Percentiles rank a stretch among this genome's conserved stretches.
Conservation (phyloP, 129 eudicot genomes). For the Flaveria brownii region DNA sequence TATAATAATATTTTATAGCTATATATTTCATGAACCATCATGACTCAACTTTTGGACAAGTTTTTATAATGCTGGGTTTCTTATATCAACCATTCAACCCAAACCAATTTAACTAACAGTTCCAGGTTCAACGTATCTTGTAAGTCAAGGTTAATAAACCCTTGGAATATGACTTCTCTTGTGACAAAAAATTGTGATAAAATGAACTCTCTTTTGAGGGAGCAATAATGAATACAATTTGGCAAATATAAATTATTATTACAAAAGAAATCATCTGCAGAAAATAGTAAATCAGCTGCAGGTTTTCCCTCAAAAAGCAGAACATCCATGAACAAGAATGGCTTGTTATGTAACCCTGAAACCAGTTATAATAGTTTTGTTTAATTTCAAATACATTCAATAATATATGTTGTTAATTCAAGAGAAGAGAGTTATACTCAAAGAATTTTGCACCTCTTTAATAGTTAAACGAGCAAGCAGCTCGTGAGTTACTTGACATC, state of each 20-base stretch:
- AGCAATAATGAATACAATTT: constrained; percentile 21
- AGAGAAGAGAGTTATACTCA: neutral
- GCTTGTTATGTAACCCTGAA: constrained; percentile 28
- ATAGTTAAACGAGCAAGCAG: too few relatives aligned
- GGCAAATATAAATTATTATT: constrained; percentile 11
- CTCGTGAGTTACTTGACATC: too few relatives aligned
- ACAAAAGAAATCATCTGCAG: constrained; percentile 22
- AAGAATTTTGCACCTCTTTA: neutral
- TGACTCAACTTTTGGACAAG: neutral
- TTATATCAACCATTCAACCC: neutral
- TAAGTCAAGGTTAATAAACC: neutral
- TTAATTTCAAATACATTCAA: neutral
- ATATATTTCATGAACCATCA: neutral
- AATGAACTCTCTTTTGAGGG: constrained; percentile 8
- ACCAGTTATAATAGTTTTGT: neutral
- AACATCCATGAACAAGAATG: constrained; percentile 27
- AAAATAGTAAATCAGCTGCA: constrained; percentile 29
- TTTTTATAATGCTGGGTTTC: too few relatives aligned
- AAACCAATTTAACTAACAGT: constrained; percentile 1
- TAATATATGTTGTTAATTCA: neutral
- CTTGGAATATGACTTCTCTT: constrained; percentile 7
- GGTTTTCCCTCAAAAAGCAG: constrained; percentile 24
- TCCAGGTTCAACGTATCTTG: neutral
- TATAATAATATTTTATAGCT: neutral
- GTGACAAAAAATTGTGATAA: constrained; percentile 1